Base-by-base conservation (phyloP, 495 filamentous ascomycete genomes). In the Penicillium bialowiezense region DNA sequence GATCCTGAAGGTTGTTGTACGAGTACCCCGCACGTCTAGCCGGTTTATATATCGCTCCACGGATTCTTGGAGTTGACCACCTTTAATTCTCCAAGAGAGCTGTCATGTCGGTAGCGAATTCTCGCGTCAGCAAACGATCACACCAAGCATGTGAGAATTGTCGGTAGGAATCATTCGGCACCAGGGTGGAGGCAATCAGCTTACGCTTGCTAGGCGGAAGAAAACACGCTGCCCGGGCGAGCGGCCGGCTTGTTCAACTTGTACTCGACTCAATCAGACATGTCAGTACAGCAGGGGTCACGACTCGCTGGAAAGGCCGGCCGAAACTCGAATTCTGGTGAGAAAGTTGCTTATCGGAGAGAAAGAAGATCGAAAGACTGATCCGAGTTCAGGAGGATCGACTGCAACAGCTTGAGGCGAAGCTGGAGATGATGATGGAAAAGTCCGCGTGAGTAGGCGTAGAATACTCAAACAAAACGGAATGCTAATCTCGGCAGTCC, bases 151-250 rank as follows among this genome's bases (percentile, higher is more conserved):
- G 71, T 41, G 58, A 70, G 41, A 70, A 71, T 29, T 74, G 71
- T 57, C 51, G 70, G 69, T 72, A 10, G 48, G 64, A 3, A 26
- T 26, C 23, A 3, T 4, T 4, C 8, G 23, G 23, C 23, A 8
- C 3, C 23, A 15, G 14, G 19, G 2, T 15, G 17, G 2, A 26
- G 23, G 8, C 23, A 3, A 3, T 26, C 3, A 3, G 8, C 23
- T 26, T 3, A 26, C 23, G 23, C 3, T 26, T 4, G 23, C 23
- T 38, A 73, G 69, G 52, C 50, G 70, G 44, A 73, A 75, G 52
- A 75, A 75, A 50, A 71, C 60, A n/a, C 61, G 72, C 36, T 75
- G 72, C 53, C 72, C 72, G 7, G 72, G 69, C 15, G 72, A 75
- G 52, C 63, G 60, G 29, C 72, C 72, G 10, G 58, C 61, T 8